Conservation (phyloP, 768 basidiomycete species). For the Leccinum barrowsii region DNA sequence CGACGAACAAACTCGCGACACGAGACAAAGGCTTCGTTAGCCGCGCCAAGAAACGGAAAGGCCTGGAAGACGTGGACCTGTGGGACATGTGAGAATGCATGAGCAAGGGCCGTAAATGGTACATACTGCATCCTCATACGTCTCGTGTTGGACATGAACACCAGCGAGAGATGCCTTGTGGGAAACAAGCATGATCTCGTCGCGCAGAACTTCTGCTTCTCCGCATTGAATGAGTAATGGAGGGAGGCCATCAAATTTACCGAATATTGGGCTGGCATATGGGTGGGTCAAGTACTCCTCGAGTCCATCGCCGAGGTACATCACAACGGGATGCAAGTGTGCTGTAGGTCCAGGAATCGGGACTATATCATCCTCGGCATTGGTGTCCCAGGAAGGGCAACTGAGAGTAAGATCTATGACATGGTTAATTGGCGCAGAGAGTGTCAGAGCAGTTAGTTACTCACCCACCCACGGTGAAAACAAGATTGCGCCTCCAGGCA, state of each 20-base stretch:
- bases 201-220: constrained; percentile 92
- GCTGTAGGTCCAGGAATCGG: constrained; percentile 68
- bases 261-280: constrained; percentile 93
- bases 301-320: constrained; percentile 83
- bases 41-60: constrained; percentile 71
- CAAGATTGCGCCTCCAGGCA: constrained; percentile 83
- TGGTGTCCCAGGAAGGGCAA: constrained; percentile 97
- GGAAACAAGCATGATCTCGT: constrained; percentile 87
- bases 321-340: constrained; percentile 90
- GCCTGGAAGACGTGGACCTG: constrained; percentile 91
- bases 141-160: constrained; percentile 81
- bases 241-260: constrained; percentile 80
- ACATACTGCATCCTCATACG: constrained; percentile 87
- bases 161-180: constrained; percentile 90
- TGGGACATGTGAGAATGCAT: constrained; percentile 1
- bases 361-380: constrained; percentile 81
- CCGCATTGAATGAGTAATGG: constrained; percentile 90
- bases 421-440: constrained; percentile 8
- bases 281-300: constrained; percentile 90
- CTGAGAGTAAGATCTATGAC: constrained; percentile 86
- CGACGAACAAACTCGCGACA: constrained; percentile 67
- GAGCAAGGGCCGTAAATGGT: not conserved
- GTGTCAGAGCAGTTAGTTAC: constrained; percentile 33
- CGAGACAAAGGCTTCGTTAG: constrained; percentile 64
- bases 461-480: constrained; percentile 95